These are phyloP conservation scores for Myxozyma nipponensis DNA, from an alignment of 805 yeast species.

Conservation along the genomic window DNA sequence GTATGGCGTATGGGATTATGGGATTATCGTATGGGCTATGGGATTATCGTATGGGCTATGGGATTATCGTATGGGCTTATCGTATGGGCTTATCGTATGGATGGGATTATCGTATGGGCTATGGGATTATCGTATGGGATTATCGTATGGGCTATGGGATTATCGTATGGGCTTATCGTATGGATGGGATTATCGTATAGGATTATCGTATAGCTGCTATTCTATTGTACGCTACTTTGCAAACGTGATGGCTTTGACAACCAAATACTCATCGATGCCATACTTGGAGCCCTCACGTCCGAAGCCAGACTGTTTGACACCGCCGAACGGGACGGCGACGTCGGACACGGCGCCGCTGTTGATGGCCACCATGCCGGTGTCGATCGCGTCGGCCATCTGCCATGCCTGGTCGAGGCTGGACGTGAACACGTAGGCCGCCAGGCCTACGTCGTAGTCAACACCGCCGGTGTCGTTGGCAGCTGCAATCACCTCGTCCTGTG, in stretches of 20 bases:
- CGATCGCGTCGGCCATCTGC: slow-evolving; percentile 61
- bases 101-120: too few species aligned
- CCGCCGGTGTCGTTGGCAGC: slow-evolving; percentile 51
- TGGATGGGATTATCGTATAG: too few species aligned
- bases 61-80: too few species aligned
- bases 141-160: too few species aligned
- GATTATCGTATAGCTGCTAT: too few species aligned
- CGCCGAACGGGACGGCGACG: slow-evolving; percentile 51
- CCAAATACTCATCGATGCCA: slow-evolving; percentile 47
- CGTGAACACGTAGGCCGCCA: slow-evolving; percentile 73
- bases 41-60: too few species aligned
- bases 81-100: too few species aligned
- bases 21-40: too few species aligned
- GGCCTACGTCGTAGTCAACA: slow-evolving; percentile 55
- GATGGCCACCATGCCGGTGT: slow-evolving; percentile 79
- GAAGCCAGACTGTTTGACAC: slow-evolving; percentile 62
- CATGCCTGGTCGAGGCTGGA: slow-evolving; percentile 51
- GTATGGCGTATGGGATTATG: too few species aligned
- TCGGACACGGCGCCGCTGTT: slow-evolving; percentile 72
- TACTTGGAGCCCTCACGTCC: slow-evolving; percentile 66
- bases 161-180: too few species aligned
- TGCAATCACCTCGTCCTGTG: slow-evolving; percentile 60
- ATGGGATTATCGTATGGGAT: too few species aligned
- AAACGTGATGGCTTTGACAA: slow-evolving; percentile 20
- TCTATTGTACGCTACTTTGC: not conserved